Evolutionary conservation across 2,329 filamentous ascomycete genomes (phyloP).

Genomic region (Emmonsia crescens): DNA sequence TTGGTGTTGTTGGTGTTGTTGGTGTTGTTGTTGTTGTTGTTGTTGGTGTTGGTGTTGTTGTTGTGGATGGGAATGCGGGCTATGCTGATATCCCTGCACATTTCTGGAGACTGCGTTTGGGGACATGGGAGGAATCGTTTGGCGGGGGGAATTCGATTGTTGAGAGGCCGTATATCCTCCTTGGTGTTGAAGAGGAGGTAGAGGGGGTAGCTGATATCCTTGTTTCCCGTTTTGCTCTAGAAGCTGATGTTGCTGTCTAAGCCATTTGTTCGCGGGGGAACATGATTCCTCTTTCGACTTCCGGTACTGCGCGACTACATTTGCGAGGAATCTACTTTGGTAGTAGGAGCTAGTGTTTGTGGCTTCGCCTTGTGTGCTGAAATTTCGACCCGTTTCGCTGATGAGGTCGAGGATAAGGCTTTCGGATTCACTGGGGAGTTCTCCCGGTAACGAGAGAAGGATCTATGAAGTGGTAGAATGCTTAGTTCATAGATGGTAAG

Average conservation of each 20-base stretch:
- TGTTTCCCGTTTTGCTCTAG: not conserved
- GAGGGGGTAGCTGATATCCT: not conserved
- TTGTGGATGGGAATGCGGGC: not conserved
- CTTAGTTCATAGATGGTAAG: not conserved
- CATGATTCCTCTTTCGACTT: conserved; percentile 10
- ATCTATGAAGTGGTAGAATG: conserved; percentile 7
- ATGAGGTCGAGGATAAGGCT: conserved; percentile 11
- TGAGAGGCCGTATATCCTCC: not conserved
- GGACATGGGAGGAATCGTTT: not conserved
- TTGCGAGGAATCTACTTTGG: conserved; percentile 15
- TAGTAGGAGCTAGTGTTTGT: conserved; percentile 14
- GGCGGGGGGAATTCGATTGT: not conserved
- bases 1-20: not conserved
- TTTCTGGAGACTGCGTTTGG: not conserved
- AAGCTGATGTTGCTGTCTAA: conserved; percentile 7
- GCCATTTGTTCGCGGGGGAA: not conserved
- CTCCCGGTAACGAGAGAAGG: conserved; percentile 13
- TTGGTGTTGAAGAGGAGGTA: not conserved
- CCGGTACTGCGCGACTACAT: conserved; percentile 15
- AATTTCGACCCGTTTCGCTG: conserved; percentile 11
- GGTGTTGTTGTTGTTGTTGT: not conserved
- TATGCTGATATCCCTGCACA: not conserved
- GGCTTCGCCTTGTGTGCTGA: conserved; percentile 12
- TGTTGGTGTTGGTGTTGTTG: not conserved
- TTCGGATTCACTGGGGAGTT: conserved; percentile 11